These are phyloP conservation scores for Quercus tomentella DNA, from an alignment of 331 rosid species.

Conservation along the genomic window DNA sequence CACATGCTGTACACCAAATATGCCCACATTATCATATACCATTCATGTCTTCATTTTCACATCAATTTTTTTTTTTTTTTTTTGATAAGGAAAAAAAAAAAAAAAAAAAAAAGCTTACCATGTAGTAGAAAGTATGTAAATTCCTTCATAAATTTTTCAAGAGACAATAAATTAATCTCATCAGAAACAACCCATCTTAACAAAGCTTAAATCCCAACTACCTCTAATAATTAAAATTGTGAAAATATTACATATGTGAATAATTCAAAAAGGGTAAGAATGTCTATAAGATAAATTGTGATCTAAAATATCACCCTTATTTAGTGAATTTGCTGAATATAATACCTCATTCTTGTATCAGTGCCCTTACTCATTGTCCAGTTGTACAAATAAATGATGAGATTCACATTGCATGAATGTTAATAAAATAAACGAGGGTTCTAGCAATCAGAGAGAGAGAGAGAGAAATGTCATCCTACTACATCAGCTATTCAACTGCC, in stretches of 20 bases:
- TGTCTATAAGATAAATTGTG: neutral
- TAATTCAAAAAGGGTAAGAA: neutral
- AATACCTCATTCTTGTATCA: neutral
- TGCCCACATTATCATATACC: neutral
- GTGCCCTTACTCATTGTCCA: neutral
- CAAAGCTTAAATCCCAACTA: neutral
- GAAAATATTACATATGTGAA: neutral
- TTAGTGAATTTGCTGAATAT: neutral
- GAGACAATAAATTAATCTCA: neutral
- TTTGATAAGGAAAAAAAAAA: too few relatives aligned
- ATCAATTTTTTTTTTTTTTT: too few relatives aligned
- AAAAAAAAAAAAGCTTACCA: too few relatives aligned
- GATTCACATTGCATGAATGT: neutral
- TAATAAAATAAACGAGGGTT: neutral
- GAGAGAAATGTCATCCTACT: neutral
- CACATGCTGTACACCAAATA: neutral
- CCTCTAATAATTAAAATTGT: neutral
- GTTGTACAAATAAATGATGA: neutral
- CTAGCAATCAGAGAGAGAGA: neutral
- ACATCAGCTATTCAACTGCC: slow-evolving; percentile 8
- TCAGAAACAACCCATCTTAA: neutral
- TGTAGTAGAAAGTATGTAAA: neutral
- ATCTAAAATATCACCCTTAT: neutral
- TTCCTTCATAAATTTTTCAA: neutral
- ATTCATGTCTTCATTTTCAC: neutral